Evolutionary conservation across 352 stramenopile genomes (phyloP).

Genomic region (Sclerospora graminicola): DNA sequence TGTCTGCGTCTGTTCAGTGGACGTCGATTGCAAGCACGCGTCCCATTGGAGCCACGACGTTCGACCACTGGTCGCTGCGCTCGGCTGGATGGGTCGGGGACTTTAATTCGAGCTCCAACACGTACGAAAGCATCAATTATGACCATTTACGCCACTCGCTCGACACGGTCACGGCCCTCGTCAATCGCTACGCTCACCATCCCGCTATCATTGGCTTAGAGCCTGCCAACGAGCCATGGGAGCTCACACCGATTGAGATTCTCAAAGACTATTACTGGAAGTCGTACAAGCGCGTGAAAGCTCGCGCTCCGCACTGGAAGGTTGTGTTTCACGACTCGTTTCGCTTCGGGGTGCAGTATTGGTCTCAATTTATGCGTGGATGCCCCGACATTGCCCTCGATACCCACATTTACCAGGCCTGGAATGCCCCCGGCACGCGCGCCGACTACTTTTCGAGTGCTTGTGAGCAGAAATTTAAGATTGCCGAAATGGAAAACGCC

Average conservation of each 20-base stretch:
- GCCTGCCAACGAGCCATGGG: conserved; percentile 92
- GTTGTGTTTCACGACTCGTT: conserved; percentile 95
- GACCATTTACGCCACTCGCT: conserved; percentile 86
- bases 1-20: conserved; percentile 33
- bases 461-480: conserved; percentile 78
- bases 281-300: conserved; percentile 89
- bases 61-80: conserved; percentile 36
- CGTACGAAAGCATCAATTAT: conserved; percentile 86
- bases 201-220: conserved; percentile 85
- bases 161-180: conserved; percentile 77
- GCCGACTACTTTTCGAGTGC: conserved; percentile 84
- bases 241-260: conserved; percentile 85
- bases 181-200: conserved; percentile 77
- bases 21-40: conserved; percentile 7
- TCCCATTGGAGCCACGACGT: conserved; percentile 5
- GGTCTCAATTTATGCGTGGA: conserved; percentile 50
- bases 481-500: conserved; percentile 39
- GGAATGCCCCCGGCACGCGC: conserved; percentile 46
- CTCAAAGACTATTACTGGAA: conserved; percentile 95
- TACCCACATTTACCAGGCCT: conserved; percentile 93
- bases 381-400: conserved; percentile 90
- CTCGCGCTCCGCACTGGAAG: conserved; percentile 88
- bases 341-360: conserved; percentile 36
- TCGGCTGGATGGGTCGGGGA: conserved; percentile 84
- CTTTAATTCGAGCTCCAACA: conserved; percentile 69